Percentiles rank a stretch among this genome's conserved stretches.
phyloP scores from a whole-genome alignment of 1,284 basidiomycete species.

The Testicularia cyperi region DNA sequence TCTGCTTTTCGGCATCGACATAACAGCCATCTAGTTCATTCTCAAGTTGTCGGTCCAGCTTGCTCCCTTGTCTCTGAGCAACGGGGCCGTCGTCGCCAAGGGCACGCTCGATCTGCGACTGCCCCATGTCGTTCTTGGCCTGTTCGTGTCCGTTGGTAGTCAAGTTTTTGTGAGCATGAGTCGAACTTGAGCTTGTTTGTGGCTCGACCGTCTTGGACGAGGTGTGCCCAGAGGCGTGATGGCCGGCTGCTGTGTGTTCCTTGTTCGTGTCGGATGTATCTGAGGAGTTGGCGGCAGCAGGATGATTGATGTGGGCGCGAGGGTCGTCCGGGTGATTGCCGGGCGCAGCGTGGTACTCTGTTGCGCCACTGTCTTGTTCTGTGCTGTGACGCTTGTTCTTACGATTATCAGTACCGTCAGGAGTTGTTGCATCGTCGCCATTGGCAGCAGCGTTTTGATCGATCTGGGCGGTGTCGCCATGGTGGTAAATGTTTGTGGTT shows the following conservation, averaged over 20 bases:
- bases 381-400: not conserved
- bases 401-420: not conserved
- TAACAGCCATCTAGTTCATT: constrained; percentile 32
- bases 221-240: too few relatives aligned
- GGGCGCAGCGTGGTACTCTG: constrained; percentile 18
- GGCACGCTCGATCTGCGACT: constrained; percentile 30
- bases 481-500: too few relatives aligned
- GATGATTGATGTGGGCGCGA: constrained; percentile 30
- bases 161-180: too few relatives aligned
- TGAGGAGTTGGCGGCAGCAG: constrained; percentile 19
- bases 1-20: constrained; percentile 12
- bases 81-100: constrained; percentile 29
- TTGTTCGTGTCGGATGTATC: too few relatives aligned
- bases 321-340: constrained; percentile 42
- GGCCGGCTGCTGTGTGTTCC: too few relatives aligned
- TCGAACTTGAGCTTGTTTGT: too few relatives aligned
- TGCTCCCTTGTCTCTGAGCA: constrained; percentile 26
- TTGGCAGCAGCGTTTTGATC: too few relatives aligned
- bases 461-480: too few relatives aligned
- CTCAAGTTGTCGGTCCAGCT: constrained; percentile 27
- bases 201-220: too few relatives aligned
- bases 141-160: too few relatives aligned
- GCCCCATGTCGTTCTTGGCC: constrained; percentile 32
- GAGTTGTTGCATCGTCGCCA: not conserved
- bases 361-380: too few relatives aligned